Conservation (phyloP, 2,329 filamentous ascomycete species). For the Diaporthe citri region DNA sequence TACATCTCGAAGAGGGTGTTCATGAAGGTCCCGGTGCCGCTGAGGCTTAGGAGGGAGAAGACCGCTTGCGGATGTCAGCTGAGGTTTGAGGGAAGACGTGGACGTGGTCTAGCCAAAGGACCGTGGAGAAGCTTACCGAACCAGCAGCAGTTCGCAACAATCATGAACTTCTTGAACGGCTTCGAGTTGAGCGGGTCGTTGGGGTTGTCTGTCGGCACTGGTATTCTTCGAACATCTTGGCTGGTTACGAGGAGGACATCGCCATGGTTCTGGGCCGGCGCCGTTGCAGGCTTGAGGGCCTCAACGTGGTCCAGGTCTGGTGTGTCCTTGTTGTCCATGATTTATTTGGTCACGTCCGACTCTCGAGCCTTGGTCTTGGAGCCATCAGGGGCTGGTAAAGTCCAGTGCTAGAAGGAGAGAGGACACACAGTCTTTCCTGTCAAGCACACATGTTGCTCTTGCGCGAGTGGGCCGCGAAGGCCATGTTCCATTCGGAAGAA, state of each 20-base stretch:
- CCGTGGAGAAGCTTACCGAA: not conserved
- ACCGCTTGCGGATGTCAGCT: not conserved
- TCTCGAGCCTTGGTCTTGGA: not conserved
- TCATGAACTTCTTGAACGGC: not conserved
- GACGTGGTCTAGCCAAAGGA: slow-evolving; percentile 20
- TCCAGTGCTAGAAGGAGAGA: not conserved
- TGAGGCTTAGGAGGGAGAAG: slow-evolving; percentile 10
- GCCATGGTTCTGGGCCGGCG: not conserved
- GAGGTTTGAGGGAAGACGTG: rapidly evolving
- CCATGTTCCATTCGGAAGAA: not conserved
- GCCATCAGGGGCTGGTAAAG: too few species aligned
- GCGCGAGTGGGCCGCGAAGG: not conserved
- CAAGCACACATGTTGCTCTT: not conserved
- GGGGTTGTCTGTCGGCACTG: slow-evolving; percentile 3
- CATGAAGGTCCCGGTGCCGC: slow-evolving; percentile 5
- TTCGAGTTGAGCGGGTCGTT: not conserved
- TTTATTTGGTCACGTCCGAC: not conserved
- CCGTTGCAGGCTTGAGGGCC: not conserved
- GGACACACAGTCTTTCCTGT: not conserved
- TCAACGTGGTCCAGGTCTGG: not conserved
- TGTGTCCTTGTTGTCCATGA: not conserved
- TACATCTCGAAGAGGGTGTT: slow-evolving; percentile 11
- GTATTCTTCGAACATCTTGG: slow-evolving; percentile 1
- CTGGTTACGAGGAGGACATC: slow-evolving; percentile 9
- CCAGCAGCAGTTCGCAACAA: slow-evolving; percentile 4